These are phyloP conservation scores for Penicillium sp. DNA, from an alignment of 2,329 filamentous ascomycete species.

Conservation along the genomic window DNA sequence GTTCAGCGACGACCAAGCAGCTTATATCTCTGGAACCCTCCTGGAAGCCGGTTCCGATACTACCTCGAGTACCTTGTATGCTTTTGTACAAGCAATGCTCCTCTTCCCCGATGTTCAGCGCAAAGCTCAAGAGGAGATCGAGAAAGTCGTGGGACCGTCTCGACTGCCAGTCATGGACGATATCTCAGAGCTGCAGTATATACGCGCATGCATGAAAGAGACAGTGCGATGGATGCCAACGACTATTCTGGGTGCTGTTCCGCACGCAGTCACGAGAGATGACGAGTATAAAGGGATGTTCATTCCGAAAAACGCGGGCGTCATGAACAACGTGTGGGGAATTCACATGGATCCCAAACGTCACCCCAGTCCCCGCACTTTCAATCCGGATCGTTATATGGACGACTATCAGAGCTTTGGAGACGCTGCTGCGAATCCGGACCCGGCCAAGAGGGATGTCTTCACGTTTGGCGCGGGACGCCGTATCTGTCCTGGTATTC, in stretches of 20 bases:
- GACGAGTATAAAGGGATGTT: constrained; percentile 52
- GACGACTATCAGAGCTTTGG: constrained; percentile 35
- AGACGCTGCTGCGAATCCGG: constrained; percentile 36
- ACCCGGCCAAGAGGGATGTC: constrained; percentile 51
- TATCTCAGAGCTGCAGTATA: constrained; percentile 33
- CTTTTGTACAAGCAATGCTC: constrained; percentile 52
- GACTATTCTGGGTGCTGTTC: constrained; percentile 46
- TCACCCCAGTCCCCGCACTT: constrained; percentile 41
- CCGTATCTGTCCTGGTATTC: constrained; percentile 60
- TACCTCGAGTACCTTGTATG: constrained; percentile 50
- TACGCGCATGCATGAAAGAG: constrained; percentile 37
- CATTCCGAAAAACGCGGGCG: constrained; percentile 51
- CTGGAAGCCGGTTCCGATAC: constrained; percentile 54
- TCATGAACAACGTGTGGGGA: constrained; percentile 49
- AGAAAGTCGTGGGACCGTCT: constrained; percentile 31
- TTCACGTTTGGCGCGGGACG: constrained; percentile 60
- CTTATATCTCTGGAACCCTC: constrained; percentile 33
- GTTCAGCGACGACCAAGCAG: constrained; percentile 36
- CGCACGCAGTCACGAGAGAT: constrained; percentile 52
- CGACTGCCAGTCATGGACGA: constrained; percentile 38
- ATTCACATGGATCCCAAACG: constrained; percentile 46
- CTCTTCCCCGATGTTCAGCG: constrained; percentile 47
- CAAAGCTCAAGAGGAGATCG: constrained; percentile 43
- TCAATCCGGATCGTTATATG: constrained; percentile 41
- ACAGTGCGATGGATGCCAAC: constrained; percentile 44